phyloP scores from a whole-genome alignment of 1,139 yeast species.

The Pichia sp. region DNA sequence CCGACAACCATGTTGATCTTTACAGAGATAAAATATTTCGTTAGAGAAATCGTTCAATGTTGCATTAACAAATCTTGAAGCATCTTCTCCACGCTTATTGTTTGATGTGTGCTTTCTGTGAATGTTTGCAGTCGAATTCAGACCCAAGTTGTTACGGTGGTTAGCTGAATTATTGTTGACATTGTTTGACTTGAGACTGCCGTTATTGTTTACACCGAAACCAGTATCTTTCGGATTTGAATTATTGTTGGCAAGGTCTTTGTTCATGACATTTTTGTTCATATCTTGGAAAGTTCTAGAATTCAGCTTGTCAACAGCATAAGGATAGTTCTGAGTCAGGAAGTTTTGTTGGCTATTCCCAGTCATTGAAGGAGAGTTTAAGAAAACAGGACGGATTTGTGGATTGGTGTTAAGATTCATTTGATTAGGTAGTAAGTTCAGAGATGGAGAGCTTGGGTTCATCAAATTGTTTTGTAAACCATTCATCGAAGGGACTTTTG shows the following conservation, averaged over 20 bases:
- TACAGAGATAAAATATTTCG: constrained; percentile 49
- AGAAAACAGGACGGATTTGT: constrained; percentile 6
- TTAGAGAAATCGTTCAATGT: constrained; percentile 51
- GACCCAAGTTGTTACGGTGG: constrained; percentile 20
- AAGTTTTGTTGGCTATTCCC: not conserved
- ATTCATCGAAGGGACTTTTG: constrained; percentile 12
- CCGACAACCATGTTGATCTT: constrained; percentile 61
- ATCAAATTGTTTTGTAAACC: constrained; percentile 7
- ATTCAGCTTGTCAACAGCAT: constrained; percentile 2
- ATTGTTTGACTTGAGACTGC: constrained; percentile 11
- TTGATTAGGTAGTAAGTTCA: constrained; percentile 11
- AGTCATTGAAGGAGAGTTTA: constrained; percentile 3
- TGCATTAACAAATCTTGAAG: constrained; percentile 37
- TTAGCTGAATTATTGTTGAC: constrained; percentile 5
- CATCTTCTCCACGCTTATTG: constrained; percentile 40
- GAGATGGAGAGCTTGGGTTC: constrained; percentile 1
- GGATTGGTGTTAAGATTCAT: constrained; percentile 8
- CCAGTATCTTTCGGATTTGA: not conserved
- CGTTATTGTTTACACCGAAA: constrained; percentile 6
- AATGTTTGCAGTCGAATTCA: constrained; percentile 31
- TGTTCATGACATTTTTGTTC: not conserved
- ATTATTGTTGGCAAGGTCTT: constrained; percentile 4
- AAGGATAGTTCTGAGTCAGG: constrained; percentile 3
- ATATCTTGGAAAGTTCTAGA: not conserved
- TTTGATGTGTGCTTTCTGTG: constrained; percentile 34